Percentiles rank a stretch among this genome's conserved stretches.
These are phyloP conservation scores for Phytopythium ostracodes DNA, from an alignment of 352 stramenopile species.

Conservation along the genomic window DNA sequence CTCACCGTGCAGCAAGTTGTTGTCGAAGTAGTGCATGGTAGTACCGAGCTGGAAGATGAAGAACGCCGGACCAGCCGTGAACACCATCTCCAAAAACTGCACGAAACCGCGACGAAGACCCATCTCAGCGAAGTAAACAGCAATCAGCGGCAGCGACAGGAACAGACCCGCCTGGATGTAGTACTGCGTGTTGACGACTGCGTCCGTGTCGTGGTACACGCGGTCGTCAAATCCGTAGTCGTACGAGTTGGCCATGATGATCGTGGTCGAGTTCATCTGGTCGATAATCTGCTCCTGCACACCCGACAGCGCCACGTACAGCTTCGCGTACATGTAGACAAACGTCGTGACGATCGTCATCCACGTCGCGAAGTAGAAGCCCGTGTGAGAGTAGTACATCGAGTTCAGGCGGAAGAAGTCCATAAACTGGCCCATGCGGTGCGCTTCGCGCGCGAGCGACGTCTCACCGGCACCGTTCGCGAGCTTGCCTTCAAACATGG, in stretches of 20 bases:
- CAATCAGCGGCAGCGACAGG: constrained; percentile 71
- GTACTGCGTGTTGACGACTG: constrained; percentile 81
- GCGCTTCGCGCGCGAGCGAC: constrained; percentile 67
- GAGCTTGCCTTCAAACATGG: constrained; percentile 86
- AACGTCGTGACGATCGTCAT: constrained; percentile 88
- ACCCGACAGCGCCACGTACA: constrained; percentile 72
- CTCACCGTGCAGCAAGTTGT: constrained; percentile 75
- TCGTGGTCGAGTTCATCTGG: constrained; percentile 67
- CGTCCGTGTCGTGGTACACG: constrained; percentile 54
- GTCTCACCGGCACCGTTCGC: constrained; percentile 81
- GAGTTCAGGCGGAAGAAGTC: constrained; percentile 86
- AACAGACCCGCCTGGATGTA: constrained; percentile 83
- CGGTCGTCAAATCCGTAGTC: constrained; percentile 50
- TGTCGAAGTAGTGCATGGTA: constrained; percentile 86
- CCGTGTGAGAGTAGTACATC: constrained; percentile 87
- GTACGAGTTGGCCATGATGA: constrained; percentile 60
- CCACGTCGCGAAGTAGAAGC: constrained; percentile 85
- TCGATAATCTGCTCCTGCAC: constrained; percentile 70
- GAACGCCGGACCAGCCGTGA: constrained; percentile 65
- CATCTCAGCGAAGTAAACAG: constrained; percentile 80
- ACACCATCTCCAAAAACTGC: constrained; percentile 76
- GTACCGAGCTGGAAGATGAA: constrained; percentile 83
- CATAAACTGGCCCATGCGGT: constrained; percentile 84
- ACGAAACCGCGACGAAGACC: constrained; percentile 61
- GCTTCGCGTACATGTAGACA: constrained; percentile 85